phyloP scores from a whole-genome alignment of 345 rosid genomes.

The Brassica cretica region DNA sequence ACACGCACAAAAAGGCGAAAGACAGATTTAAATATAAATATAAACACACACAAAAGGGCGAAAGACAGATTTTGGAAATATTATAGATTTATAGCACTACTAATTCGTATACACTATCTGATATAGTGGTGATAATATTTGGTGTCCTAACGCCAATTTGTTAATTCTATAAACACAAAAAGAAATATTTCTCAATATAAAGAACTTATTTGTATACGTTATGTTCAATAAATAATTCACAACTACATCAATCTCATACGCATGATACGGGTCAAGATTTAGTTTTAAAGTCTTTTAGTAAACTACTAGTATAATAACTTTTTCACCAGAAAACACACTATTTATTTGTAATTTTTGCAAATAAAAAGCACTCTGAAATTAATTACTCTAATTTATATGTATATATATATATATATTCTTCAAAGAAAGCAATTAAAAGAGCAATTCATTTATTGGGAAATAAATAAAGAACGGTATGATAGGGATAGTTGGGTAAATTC shows the following conservation, averaged over 20 bases:
- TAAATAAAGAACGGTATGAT: conserved; percentile 22
- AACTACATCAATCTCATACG: neutral
- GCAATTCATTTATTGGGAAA: neutral
- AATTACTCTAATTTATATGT: neutral
- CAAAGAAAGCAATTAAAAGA: neutral
- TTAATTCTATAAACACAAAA: neutral
- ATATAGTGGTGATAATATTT: conserved; percentile 3
- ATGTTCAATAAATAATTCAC: neutral
- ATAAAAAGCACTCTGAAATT: neutral
- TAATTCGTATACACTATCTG: conserved; percentile 4
- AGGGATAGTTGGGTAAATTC: conserved; percentile 36
- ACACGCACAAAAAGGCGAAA: neutral
- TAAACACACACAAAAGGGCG: neutral
- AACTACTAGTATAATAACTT: neutral
- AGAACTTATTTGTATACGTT: neutral
- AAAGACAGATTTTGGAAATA: neutral
- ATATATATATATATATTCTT: neutral
- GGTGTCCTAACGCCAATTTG: conserved; percentile 23
- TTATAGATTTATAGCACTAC: conserved; percentile 5
- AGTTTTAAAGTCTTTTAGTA: neutral
- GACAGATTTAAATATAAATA: neutral
- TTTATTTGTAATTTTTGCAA: neutral
- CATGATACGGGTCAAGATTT: neutral
- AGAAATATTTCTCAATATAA: neutral
- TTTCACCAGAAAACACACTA: neutral